Conservation (phyloP, 495 filamentous ascomycete species). For the Collariella sp. region DNA sequence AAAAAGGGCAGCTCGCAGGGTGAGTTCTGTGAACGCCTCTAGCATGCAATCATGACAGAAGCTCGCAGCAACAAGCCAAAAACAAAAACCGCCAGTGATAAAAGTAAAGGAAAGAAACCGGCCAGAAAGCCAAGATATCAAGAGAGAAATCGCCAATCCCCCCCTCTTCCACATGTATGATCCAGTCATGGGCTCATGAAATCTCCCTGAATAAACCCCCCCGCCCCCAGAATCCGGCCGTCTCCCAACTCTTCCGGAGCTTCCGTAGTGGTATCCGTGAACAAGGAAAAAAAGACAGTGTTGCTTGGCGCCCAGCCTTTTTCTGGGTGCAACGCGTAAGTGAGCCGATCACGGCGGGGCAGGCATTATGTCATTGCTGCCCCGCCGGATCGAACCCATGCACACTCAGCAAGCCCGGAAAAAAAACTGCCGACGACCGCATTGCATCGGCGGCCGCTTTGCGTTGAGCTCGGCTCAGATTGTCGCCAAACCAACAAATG, state of each 20-base stretch:
- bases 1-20: background rate
- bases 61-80: background rate
- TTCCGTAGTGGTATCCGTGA: background rate
- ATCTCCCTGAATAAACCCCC: background rate
- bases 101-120: background rate
- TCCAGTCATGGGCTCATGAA: background rate
- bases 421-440: no score
- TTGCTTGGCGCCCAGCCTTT: no score
- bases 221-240: background rate
- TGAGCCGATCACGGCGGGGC: no score
- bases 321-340: no score
- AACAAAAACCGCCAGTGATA: background rate
- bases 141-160: background rate
- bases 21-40: background rate
- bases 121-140: background rate
- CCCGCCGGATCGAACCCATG: no score
- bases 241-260: background rate
- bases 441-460: no score
- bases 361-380: no score
- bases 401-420: no score
- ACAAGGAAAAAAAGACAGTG: no score
- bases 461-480: no score
- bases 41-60: background rate
- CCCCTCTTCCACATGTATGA: background rate
- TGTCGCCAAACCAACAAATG: no score